Percentiles rank a stretch among this genome's conserved stretches.
These are phyloP conservation scores for Hapsidospora chrysogenum DNA, from an alignment of 495 filamentous ascomycete genomes.

Conservation along the genomic window DNA sequence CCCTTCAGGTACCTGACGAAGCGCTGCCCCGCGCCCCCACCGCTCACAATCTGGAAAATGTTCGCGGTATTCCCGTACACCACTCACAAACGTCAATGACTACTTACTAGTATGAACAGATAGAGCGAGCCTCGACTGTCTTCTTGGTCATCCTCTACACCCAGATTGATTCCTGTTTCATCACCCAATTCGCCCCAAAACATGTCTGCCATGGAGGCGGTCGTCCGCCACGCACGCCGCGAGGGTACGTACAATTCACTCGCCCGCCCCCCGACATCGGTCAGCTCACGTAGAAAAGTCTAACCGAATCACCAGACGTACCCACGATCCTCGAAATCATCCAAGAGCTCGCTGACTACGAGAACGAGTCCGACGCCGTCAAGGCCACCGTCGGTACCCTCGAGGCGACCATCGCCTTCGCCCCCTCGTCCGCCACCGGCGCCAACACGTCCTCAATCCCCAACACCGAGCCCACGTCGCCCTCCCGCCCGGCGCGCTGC, in stretches of 20 bases:
- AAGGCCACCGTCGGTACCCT: slow-evolving; percentile 65
- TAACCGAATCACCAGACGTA: slow-evolving; percentile 42
- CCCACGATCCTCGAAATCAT: slow-evolving; percentile 68
- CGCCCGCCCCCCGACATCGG: neutral
- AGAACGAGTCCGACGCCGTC: slow-evolving; percentile 56
- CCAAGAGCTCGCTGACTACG: slow-evolving; percentile 76
- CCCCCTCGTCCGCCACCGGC: slow-evolving; percentile 24
- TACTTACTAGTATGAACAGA: too few species aligned
- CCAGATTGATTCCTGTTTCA: too few species aligned
- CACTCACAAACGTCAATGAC: too few species aligned
- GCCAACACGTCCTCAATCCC: slow-evolving; percentile 14
- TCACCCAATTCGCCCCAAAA: too few species aligned
- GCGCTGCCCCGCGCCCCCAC: too few species aligned
- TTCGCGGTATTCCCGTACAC: too few species aligned
- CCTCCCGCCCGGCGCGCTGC: slow-evolving; percentile 25
- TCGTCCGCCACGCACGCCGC: slow-evolving; percentile 16
- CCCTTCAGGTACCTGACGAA: too few species aligned
- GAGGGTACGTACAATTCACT: slow-evolving; percentile 12
- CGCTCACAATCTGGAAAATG: too few species aligned
- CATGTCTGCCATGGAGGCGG: too few species aligned
- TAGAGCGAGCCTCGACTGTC: too few species aligned
- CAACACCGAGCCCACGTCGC: slow-evolving; percentile 22
- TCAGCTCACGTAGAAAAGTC: neutral
- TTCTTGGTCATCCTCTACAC: too few species aligned
- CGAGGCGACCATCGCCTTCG: slow-evolving; percentile 62